Evolutionary conservation across 1,284 basidiomycete genomes (phyloP).

Genomic region (Melanopsichium pennsylvanicum): DNA sequence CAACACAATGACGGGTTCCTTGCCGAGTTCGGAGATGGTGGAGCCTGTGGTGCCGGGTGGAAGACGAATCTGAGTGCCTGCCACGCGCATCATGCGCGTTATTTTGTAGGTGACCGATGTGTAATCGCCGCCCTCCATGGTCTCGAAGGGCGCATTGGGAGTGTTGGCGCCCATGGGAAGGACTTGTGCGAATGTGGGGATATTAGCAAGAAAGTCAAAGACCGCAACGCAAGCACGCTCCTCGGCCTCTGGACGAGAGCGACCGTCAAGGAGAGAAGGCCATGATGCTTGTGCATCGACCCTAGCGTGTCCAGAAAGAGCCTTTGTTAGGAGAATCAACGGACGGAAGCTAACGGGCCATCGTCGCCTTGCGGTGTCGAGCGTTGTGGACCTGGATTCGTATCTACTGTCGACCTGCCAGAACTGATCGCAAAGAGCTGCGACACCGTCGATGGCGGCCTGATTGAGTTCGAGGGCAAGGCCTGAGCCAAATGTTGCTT

Average conservation of each 20-base stretch:
- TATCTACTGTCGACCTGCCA: slow-evolving; percentile 77
- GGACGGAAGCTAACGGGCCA: slow-evolving; percentile 81
- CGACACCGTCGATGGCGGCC: slow-evolving; percentile 71
- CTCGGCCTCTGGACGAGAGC: slow-evolving; percentile 23
- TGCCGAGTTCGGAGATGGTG: slow-evolving; percentile 74
- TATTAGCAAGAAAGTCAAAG: slow-evolving; percentile 76
- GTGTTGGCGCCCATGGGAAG: slow-evolving; percentile 71
- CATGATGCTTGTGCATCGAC: slow-evolving; percentile 37
- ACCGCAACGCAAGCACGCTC: slow-evolving; percentile 72
- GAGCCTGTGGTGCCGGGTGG: slow-evolving; percentile 75
- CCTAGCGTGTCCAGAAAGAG: slow-evolving; percentile 72
- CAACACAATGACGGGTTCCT: slow-evolving; percentile 74
- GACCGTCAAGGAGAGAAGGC: slow-evolving; percentile 32
- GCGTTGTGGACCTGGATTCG: slow-evolving; percentile 72
- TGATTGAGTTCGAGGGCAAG: slow-evolving; percentile 37
- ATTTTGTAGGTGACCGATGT: slow-evolving; percentile 75
- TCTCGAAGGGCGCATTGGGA: slow-evolving; percentile 75
- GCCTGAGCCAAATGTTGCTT: slow-evolving; percentile 75
- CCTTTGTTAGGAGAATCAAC: slow-evolving; percentile 76
- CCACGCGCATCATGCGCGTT: slow-evolving; percentile 74
- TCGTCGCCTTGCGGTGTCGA: slow-evolving; percentile 79
- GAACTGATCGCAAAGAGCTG: slow-evolving; percentile 77
- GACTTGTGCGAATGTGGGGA: slow-evolving; percentile 79
- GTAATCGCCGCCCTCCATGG: slow-evolving; percentile 71
- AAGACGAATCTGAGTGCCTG: slow-evolving; percentile 75